Percentiles rank a stretch among this genome's conserved stretches.
Evolutionary conservation across 2,329 filamentous ascomycete genomes (phyloP).

Genomic region (Verticillium albo-atrum): DNA sequence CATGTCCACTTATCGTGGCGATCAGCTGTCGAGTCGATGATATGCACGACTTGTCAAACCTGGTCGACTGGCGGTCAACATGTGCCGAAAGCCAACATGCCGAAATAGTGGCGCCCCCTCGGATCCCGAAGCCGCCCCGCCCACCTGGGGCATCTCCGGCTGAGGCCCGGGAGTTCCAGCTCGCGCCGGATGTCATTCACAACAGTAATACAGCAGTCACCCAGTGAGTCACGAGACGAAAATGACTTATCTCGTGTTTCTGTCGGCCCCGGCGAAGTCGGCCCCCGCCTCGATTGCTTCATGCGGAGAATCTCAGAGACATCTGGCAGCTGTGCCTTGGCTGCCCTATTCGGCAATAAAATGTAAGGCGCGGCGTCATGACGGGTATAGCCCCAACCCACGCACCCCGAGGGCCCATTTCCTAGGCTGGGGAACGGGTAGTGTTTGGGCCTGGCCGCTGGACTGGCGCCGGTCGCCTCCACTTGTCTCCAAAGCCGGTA

Average conservation of each 20-base stretch:
- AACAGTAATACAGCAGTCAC: not conserved
- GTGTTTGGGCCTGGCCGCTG: not conserved
- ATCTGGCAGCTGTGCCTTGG: not conserved
- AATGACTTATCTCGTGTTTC: not conserved
- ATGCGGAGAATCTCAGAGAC: not conserved
- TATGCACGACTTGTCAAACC: not conserved
- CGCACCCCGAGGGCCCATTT: not conserved
- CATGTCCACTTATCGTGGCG: not conserved
- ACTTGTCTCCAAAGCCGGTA: not conserved
- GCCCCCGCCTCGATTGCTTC: not conserved
- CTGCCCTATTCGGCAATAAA: not conserved
- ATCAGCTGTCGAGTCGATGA: not conserved
- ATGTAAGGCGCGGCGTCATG: not conserved
- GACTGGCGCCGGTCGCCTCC: not conserved
- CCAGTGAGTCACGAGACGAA: not conserved
- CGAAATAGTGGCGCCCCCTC: too few relatives aligned
- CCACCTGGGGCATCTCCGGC: not conserved
- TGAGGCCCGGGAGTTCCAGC: not conserved
- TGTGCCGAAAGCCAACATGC: not conserved
- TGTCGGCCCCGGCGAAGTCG: not conserved
- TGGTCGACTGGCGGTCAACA: not conserved
- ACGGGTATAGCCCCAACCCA: not conserved
- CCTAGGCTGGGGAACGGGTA: not conserved
- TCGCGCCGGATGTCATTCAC: not conserved
- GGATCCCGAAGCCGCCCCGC: not conserved